These are phyloP conservation scores for Bryoglossum gracile DNA, from an alignment of 495 filamentous ascomycete species.

Conservation along the genomic window DNA sequence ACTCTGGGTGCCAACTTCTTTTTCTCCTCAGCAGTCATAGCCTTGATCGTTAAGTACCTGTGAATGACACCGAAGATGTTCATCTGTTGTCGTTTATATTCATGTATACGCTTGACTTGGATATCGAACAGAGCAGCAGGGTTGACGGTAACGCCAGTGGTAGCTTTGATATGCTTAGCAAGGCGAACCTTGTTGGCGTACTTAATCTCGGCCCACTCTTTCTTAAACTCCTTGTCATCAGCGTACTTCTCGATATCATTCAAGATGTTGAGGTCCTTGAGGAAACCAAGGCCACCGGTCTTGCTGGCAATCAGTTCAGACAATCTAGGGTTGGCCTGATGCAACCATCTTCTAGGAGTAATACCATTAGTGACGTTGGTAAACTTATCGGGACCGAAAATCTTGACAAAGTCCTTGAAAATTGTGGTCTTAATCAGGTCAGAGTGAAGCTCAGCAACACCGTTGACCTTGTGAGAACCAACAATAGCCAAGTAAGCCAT, in stretches of 20 bases:
- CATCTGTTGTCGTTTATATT: constrained; percentile 98
- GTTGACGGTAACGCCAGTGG: constrained; percentile 72
- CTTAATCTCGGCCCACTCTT: constrained; percentile 89
- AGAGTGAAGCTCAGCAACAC: constrained; percentile 94
- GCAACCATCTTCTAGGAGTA: constrained; percentile 90
- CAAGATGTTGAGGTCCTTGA: constrained; percentile 80
- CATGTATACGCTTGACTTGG: constrained; percentile 97
- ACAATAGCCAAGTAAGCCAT: constrained; percentile 96
- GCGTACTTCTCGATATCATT: constrained; percentile 74
- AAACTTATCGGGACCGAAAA: constrained; percentile 95
- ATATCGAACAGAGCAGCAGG: constrained; percentile 89
- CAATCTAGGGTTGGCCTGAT: constrained; percentile 91
- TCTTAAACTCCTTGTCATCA: constrained; percentile 82
- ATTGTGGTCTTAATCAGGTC: constrained; percentile 97
- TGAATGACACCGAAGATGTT: constrained; percentile 99
- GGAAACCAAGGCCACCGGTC: constrained; percentile 69
- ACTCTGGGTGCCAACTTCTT: constrained; percentile 90
- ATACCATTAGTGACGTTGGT: constrained; percentile 98
- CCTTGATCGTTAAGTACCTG: constrained; percentile 84
- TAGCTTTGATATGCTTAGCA: constrained; percentile 80
- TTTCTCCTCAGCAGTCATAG: constrained; percentile 71
- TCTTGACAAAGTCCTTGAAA: constrained; percentile 94
- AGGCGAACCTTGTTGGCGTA: constrained; percentile 62
- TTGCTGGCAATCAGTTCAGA: constrained; percentile 90
- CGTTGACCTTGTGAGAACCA: constrained; percentile 98